A percentile compares a stretch with the other conserved stretches of the same genome.
Conservation (phyloP, 768 basidiomycete genomes). For the Pleurotus tuoliensis region DNA sequence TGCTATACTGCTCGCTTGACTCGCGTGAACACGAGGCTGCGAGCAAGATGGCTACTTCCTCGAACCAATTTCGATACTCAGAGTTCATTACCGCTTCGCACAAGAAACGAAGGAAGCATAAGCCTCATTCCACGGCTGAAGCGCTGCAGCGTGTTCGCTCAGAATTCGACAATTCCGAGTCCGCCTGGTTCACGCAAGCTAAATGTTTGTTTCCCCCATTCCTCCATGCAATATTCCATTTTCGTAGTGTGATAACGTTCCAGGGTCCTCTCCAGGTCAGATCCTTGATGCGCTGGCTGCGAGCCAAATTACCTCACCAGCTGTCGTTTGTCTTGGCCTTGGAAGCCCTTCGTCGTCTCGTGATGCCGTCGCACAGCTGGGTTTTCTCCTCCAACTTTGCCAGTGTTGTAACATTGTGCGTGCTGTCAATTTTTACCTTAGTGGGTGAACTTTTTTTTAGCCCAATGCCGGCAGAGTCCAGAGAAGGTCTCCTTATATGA, state of each 20-base stretch:
- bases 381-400: slow-evolving; percentile 56
- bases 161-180: slow-evolving; percentile 40
- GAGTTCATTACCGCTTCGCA: slow-evolving; percentile 45
- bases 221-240: background rate
- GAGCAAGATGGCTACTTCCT: no score
- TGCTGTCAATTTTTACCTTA: slow-evolving; percentile 17
- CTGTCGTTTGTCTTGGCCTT: slow-evolving; percentile 66
- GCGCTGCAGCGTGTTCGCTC: slow-evolving; percentile 39
- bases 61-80: slow-evolving; percentile 37
- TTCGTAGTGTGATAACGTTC: slow-evolving; percentile 1
- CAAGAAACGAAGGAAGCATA: slow-evolving; percentile 46
- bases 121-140: slow-evolving; percentile 27
- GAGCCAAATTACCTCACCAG: slow-evolving; percentile 18
- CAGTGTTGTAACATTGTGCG: slow-evolving; percentile 57
- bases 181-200: slow-evolving; percentile 49
- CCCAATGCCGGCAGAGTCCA: slow-evolving; percentile 12
- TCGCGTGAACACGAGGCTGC: background rate
- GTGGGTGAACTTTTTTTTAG: no score
- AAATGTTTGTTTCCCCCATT: slow-evolving; percentile 39
- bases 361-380: slow-evolving; percentile 66
- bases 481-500: slow-evolving; percentile 55
- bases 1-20: background rate
- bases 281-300: background rate
- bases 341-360: slow-evolving; percentile 65
- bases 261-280: background rate